phyloP scores from a whole-genome alignment of 371 early-diverging fungal genomes.

The Rhizopus delemar region DNA sequence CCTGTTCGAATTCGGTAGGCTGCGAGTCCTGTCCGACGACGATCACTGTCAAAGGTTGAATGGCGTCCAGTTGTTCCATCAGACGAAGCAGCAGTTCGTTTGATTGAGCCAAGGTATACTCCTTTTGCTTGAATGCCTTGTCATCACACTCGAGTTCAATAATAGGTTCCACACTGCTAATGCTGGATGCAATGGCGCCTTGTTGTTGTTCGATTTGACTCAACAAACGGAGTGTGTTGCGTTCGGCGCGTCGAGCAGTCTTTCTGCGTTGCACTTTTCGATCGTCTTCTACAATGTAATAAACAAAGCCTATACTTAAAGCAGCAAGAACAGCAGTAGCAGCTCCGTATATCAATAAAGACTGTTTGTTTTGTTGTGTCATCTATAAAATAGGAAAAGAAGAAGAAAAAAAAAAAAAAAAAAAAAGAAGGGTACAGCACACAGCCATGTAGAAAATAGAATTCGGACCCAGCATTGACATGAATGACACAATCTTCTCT shows the following conservation, averaged over 20 bases:
- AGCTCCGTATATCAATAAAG: slow-evolving; percentile 14
- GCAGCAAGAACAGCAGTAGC: slow-evolving; percentile 12
- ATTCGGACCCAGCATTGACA: too few relatives aligned
- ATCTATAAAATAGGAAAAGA: slow-evolving; percentile 6
- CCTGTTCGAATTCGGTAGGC: slow-evolving; percentile 25
- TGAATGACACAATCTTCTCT: too few relatives aligned
- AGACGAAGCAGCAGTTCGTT: slow-evolving; percentile 41
- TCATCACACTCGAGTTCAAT: slow-evolving; percentile 18
- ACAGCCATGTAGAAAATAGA: background rate
- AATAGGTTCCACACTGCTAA: slow-evolving; percentile 9
- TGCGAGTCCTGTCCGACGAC: slow-evolving; percentile 12
- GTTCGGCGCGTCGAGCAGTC: slow-evolving; percentile 21
- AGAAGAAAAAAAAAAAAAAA: background rate
- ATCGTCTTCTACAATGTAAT: slow-evolving; percentile 41
- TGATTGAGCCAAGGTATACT: slow-evolving; percentile 33
- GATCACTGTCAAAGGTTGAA: slow-evolving; percentile 34
- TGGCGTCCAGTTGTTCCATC: slow-evolving; percentile 44
- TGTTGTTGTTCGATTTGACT: slow-evolving; percentile 32
- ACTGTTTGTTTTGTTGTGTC: slow-evolving; percentile 9
- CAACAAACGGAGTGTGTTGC: slow-evolving; percentile 22
- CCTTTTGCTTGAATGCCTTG: slow-evolving; percentile 21
- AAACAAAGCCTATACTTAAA: slow-evolving; percentile 18
- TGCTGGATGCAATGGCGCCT: slow-evolving; percentile 17
- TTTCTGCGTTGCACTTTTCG: slow-evolving; percentile 32
- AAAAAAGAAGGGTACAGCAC: background rate